Percentiles rank a stretch among this genome's conserved stretches.
Conservation (phyloP, 257 asterid genomes). For the Nicotiana benthamiana region DNA sequence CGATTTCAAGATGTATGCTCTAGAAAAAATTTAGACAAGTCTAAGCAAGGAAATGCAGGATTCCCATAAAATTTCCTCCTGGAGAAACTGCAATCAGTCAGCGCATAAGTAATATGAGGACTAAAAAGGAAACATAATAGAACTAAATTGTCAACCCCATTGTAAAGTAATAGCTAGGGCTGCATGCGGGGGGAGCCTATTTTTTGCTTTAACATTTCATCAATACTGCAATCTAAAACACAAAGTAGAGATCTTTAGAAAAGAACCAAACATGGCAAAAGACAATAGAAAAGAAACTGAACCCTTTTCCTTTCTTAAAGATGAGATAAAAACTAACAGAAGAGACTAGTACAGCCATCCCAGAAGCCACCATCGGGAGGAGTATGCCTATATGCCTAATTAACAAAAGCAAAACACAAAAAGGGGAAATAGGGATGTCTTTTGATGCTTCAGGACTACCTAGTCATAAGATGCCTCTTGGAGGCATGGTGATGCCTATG, state of each 20-base stretch:
- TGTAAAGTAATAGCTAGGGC: not conserved
- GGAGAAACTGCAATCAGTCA: too few species aligned
- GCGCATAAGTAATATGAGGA: not conserved
- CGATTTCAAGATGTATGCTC: too few species aligned
- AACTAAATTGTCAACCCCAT: not conserved
- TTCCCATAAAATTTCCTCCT: fast-evolving
- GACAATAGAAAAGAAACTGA: not conserved
- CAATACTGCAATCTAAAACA: not conserved
- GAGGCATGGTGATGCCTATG: not conserved
- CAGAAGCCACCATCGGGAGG: not conserved
- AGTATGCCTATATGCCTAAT: constrained; percentile 1
- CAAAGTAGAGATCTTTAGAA: not conserved
- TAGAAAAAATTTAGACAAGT: too few species aligned
- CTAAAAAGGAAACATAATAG: too few species aligned
- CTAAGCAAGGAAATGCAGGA: not conserved
- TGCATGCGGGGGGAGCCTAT: not conserved
- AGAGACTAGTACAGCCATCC: not conserved
- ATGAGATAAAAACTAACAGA: not conserved
- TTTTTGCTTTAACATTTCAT: not conserved
- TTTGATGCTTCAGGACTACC: constrained; percentile 12
- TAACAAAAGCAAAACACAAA: not conserved
- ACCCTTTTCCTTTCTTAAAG: not conserved
- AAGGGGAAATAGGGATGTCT: not conserved
- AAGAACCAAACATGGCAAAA: not conserved
- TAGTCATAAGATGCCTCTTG: constrained; percentile 10